A percentile compares a stretch with the other conserved stretches of the same genome.
Evolutionary conservation across 2,329 filamentous ascomycete species (phyloP).

Genomic region (Colletotrichum sp.): DNA sequence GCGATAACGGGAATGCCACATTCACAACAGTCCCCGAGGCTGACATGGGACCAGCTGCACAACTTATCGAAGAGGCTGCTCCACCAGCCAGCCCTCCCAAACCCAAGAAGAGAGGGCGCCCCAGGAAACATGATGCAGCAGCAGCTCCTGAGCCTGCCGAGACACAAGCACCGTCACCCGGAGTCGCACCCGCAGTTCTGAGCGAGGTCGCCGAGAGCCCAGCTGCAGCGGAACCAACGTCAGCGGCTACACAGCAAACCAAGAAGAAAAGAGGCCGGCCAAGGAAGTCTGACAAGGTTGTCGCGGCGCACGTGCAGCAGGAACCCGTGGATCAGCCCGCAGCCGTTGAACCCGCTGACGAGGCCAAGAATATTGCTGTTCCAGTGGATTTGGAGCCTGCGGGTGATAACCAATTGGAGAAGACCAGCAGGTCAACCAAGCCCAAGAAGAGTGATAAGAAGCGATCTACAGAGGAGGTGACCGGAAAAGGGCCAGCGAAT

Average conservation of each 20-base stretch:
- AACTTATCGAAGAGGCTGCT: background rate
- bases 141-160: background rate
- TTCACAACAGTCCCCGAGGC: background rate
- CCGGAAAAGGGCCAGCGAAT: background rate
- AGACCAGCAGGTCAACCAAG: background rate
- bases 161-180: background rate
- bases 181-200: background rate
- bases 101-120: constrained; percentile 20
- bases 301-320: constrained; percentile 7
- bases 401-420: background rate
- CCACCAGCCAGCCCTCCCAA: background rate
- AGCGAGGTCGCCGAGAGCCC: background rate
- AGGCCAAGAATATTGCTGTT: background rate
- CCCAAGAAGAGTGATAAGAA: background rate
- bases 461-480: background rate
- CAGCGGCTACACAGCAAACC: background rate
- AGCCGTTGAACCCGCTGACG: background rate
- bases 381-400: background rate
- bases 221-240: background rate
- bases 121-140: constrained; percentile 4
- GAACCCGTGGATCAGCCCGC: background rate
- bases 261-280: constrained; percentile 41
- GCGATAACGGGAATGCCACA: background rate
- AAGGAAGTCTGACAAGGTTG: constrained; percentile 36
- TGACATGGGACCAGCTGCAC: background rate